Evolutionary conservation across 768 basidiomycete genomes (phyloP), one percentile per base, ranked within the genome.

Genomic region (Wakefieldia striispora): DNA sequence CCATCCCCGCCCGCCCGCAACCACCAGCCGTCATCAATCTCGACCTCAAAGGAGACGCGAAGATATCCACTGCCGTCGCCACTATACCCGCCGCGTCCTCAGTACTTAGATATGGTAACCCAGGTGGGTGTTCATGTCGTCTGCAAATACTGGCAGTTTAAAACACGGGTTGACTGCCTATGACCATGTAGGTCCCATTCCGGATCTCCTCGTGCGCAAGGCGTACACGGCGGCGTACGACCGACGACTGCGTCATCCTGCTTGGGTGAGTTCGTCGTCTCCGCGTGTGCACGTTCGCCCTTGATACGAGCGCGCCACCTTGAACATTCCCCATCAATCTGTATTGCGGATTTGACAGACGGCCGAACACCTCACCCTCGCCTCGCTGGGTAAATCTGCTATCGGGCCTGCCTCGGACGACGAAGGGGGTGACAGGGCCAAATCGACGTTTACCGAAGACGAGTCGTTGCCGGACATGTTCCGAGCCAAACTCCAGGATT

Each of bases 151-250:
- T 7, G 26, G 6, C 26, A n/a, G n/a, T n/a, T n/a, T n/a, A 27
- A 27, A 27, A 27, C 26, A 26, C 26, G 8, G 24, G 24, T 3
- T 26, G 26, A 8, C 8, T 26, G 26, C 1, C 6, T 1, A 26
- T n/a, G 43, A 39, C 35, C 51, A 35, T 51, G n/a, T 56, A 95
- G 93, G 94, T 8, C 94, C 95, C 13, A 76, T 92, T 44, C 76
- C 85, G 2, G 95, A 97, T 70, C 64, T 84, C 12, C 73, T 97
- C 19, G 77, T 85, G 38, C 80, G 92, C 42, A 81, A 82, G 63
- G 93, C 88, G 14, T 97, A 97, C 61, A 84, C 87, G 19, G 84
- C 91, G 1, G 91, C 82, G 9, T 98, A 99, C 66, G 97, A 99
- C 67, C 76, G 97, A 45, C 77, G 91, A 12, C 72, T 95, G 48